Conservation (phyloP, 1,139 yeast genomes). For the Magnusiomyces clavatus region DNA sequence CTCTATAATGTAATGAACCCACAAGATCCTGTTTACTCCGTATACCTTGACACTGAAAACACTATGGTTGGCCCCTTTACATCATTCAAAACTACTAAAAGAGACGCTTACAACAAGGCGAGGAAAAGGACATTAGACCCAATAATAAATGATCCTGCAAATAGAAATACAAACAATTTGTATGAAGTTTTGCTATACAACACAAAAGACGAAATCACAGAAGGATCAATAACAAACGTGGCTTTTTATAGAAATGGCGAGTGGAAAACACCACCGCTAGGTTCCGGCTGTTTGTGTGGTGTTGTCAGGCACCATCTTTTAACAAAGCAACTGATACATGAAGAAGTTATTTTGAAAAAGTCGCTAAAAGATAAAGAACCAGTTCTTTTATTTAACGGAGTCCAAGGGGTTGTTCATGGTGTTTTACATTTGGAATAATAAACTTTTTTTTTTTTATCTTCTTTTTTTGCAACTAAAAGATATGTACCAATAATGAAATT, state of each 20-base stretch:
- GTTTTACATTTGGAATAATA: conserved; percentile 14
- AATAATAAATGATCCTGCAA: too few relatives aligned
- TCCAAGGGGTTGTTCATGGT: conserved; percentile 74
- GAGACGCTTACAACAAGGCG: conserved; percentile 58
- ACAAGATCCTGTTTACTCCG: conserved; percentile 42
- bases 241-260: conserved; percentile 50
- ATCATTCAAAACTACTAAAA: conserved; percentile 76
- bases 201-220: conserved; percentile 54
- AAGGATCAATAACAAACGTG: conserved; percentile 78
- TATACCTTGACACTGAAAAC: conserved; percentile 51
- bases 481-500: not conserved
- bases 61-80: conserved; percentile 66
- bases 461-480: not conserved
- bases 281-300: conserved; percentile 81
- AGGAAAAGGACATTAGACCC: conserved; percentile 37
- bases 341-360: conserved; percentile 40
- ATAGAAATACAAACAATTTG: conserved; percentile 18
- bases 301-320: conserved; percentile 64
- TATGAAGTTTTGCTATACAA: conserved; percentile 72
- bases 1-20: conserved; percentile 23
- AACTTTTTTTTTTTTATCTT: too few relatives aligned
- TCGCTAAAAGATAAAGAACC: conserved; percentile 54
- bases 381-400: conserved; percentile 68
- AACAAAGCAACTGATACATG: conserved; percentile 47
- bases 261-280: conserved; percentile 77